Evolutionary conservation across 202 grass and related monocot genomes (phyloP), one percentile per base, ranked within the genome.

Genomic region (Eragrostis tef): DNA sequence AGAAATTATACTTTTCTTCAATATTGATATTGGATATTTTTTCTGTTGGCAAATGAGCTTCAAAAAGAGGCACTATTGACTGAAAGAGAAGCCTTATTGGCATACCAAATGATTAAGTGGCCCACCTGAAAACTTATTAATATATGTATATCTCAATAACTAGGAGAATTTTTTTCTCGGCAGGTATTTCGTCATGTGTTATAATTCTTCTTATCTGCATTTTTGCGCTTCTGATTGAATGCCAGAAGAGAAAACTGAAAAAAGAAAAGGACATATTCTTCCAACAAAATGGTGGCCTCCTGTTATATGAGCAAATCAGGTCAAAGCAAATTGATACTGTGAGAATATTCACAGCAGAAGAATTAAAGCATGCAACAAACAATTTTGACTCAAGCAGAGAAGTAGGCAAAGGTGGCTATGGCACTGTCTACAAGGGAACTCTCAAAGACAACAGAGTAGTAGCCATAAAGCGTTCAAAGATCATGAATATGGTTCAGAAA

Each of bases 281-380:
- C n/a, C 43, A 57, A 52, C 36, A 80, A 79, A 86, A 86, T 24
- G 76, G 75, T 12, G 83, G 67, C 17, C 9, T 66, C 3, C 12
- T 79, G 57, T 80, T 86, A 66, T 72, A 80, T 21, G 57, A 86
- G 41, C n/a, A 80, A 57, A 67, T 74, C 29, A 62, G 62, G 3
- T 86, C 83, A 3, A 64, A 39, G 12, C 59, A 73, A 64, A 49
- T 70, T 53, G 75, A 79, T 25, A 71, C 75, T 0, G 77, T 80
- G 12, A 80, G 77, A 80, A 80, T 80, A 80, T 80, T 80, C 49
- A 69, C 77, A 57, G 56, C 29, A 80, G 64, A 67, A 80, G 64
- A 67, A 80, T 64, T 80, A 17, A 25, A 80, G 22, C 48, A 80
- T 1, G 78, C 78, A 70, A 70, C 78, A 80, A 80, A 80, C 64